Evolutionary conservation across 2,329 filamentous ascomycete genomes (phyloP).

Genomic region (Sporothrix protearum): DNA sequence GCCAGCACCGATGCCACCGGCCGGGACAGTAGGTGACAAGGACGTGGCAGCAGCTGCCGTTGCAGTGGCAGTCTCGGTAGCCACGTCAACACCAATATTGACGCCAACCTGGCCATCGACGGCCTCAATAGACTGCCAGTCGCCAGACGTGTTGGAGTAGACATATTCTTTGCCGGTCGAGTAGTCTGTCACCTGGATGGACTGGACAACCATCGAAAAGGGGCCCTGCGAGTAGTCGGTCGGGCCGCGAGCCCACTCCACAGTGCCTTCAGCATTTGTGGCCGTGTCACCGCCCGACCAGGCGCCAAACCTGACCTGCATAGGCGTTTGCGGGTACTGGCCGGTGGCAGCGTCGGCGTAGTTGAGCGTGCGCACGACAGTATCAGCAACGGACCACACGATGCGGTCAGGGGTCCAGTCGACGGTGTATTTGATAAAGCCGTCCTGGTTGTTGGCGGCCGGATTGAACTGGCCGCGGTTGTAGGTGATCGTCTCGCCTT

Average conservation of each 20-base stretch:
- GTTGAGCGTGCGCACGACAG: slow-evolving; percentile 70
- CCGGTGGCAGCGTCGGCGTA: slow-evolving; percentile 61
- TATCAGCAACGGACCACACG: slow-evolving; percentile 79
- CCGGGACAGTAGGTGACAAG: slow-evolving; percentile 63
- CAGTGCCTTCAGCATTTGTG: slow-evolving; percentile 73
- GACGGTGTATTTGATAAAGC: slow-evolving; percentile 81
- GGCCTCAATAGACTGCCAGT: slow-evolving; percentile 76
- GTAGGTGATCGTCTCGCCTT: slow-evolving; percentile 80
- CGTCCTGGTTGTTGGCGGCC: slow-evolving; percentile 63
- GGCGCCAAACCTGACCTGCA: slow-evolving; percentile 86
- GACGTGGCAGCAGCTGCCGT: slow-evolving; percentile 62
- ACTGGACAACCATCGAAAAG: slow-evolving; percentile 80
- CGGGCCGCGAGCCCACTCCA: slow-evolving; percentile 81
- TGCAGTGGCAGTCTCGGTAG: slow-evolving; percentile 49
- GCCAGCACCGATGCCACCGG: slow-evolving; percentile 60
- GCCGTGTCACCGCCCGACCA: slow-evolving; percentile 85
- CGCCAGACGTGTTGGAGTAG: slow-evolving; percentile 74
- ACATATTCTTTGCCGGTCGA: slow-evolving; percentile 82
- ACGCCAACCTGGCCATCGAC: slow-evolving; percentile 74
- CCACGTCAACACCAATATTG: slow-evolving; percentile 55
- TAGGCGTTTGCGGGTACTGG: slow-evolving; percentile 92
- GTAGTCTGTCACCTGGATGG: slow-evolving; percentile 78
- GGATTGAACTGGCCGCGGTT: slow-evolving; percentile 81
- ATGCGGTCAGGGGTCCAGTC: slow-evolving; percentile 88
- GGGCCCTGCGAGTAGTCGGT: slow-evolving; percentile 82